These are phyloP conservation scores for Saprolegnia parasitica DNA, from an alignment of 352 stramenopile species.

Conservation along the genomic window DNA sequence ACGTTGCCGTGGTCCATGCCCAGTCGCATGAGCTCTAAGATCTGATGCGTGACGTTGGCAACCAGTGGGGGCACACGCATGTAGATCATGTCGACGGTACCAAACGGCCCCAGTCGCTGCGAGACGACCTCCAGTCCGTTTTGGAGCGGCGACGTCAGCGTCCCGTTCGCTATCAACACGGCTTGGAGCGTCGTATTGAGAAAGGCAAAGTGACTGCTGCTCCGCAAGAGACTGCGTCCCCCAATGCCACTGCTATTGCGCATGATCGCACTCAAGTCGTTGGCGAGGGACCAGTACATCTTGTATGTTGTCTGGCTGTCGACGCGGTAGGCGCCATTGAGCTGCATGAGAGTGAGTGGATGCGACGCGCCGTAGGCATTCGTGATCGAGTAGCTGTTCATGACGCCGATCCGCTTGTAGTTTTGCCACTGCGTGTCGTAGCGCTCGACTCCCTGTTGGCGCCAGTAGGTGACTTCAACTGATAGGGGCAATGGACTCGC, in stretches of 20 bases:
- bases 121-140: background rate
- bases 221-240: background rate
- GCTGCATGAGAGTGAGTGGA: background rate
- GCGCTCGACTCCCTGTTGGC: background rate
- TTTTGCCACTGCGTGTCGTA: constrained; percentile 21
- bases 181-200: background rate
- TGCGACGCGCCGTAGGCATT: constrained; percentile 7
- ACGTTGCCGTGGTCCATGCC: background rate
- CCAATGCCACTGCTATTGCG: background rate
- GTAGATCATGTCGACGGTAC: constrained; percentile 5
- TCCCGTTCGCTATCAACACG: background rate
- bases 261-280: background rate
- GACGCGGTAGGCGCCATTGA: background rate
- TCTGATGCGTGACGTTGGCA: background rate
- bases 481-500: background rate
- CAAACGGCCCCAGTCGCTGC: constrained; percentile 4
- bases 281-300: constrained; percentile 21
- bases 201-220: background rate
- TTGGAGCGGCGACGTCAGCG: background rate
- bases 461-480: constrained; percentile 9
- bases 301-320: background rate
- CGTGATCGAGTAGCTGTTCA: background rate
- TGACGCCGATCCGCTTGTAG: constrained; percentile 13
- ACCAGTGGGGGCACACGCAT: background rate
- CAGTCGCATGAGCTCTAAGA: background rate